Conservation (phyloP, 331 rosid genomes). For the Pyrus hybrid region DNA sequence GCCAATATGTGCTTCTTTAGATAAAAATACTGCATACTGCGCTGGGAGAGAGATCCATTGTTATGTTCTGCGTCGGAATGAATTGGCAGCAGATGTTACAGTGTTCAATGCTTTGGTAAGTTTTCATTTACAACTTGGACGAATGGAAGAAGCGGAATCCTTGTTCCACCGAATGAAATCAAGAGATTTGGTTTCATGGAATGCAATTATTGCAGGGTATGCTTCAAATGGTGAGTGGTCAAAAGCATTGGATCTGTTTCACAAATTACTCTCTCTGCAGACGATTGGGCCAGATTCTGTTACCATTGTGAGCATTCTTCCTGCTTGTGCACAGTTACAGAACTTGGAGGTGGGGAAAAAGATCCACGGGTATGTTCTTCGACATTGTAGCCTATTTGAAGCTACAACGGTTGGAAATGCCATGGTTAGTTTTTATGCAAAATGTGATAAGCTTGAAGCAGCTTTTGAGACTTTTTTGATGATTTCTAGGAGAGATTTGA, state of each 20-base stretch:
- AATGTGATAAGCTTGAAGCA: constrained; percentile 35
- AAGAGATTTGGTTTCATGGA: constrained; percentile 90
- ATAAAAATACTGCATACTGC: constrained; percentile 27
- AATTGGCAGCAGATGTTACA: constrained; percentile 45
- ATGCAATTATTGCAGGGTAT: constrained; percentile 71
- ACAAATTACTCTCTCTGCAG: constrained; percentile 31
- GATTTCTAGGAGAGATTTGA: constrained; percentile 57
- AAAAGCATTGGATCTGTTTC: constrained; percentile 55
- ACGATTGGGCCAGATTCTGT: constrained; percentile 51
- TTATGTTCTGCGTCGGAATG: constrained; percentile 45
- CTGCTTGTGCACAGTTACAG: constrained; percentile 49
- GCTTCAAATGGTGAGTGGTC: constrained; percentile 59
- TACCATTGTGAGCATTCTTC: constrained; percentile 66
- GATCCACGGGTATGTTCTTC: constrained; percentile 61
- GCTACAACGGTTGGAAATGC: constrained; percentile 68
- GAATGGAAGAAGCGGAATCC: constrained; percentile 40
- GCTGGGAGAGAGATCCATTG: constrained; percentile 67
- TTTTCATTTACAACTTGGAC: constrained; percentile 62
- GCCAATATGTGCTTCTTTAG: constrained; percentile 53
- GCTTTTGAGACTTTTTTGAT: constrained; percentile 47
- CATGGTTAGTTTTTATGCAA: constrained; percentile 65
- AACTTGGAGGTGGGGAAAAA: constrained; percentile 44
- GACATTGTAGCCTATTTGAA: constrained; percentile 33
- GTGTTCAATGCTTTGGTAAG: constrained; percentile 75
- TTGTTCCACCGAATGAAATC: constrained; percentile 53